Evolutionary conservation across 2,329 filamentous ascomycete genomes (phyloP).

Genomic region (Stachybotrys chartarum): DNA sequence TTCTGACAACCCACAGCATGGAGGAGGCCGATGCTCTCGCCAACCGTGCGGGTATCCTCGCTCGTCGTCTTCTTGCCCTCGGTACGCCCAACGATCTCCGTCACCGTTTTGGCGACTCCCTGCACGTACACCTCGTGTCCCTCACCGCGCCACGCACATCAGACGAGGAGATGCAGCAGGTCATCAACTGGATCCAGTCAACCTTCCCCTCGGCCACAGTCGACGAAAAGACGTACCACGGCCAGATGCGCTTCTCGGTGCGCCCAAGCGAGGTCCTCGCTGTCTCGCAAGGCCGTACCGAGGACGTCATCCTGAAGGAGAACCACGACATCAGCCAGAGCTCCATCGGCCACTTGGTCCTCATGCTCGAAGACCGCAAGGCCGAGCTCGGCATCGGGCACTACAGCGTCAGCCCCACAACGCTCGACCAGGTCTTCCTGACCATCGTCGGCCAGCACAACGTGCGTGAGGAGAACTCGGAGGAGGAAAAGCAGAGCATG

Average conservation of each 20-base stretch:
- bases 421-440: slow-evolving; percentile 85
- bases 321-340: slow-evolving; percentile 27
- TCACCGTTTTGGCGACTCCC: slow-evolving; percentile 66
- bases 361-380: slow-evolving; percentile 65
- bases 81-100: slow-evolving; percentile 69
- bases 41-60: slow-evolving; percentile 77
- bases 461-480: slow-evolving; percentile 64
- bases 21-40: slow-evolving; percentile 90
- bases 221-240: slow-evolving; percentile 72
- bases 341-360: slow-evolving; percentile 63
- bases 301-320: slow-evolving; percentile 10
- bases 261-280: slow-evolving; percentile 40
- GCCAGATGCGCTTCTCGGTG: slow-evolving; percentile 77
- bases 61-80: slow-evolving; percentile 75
- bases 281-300: slow-evolving; percentile 11
- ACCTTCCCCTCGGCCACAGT: slow-evolving; percentile 59
- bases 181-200: slow-evolving; percentile 58
- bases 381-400: slow-evolving; percentile 67
- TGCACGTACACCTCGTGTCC: slow-evolving; percentile 77
- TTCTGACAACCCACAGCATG: slow-evolving; percentile 92
- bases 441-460: slow-evolving; percentile 76
- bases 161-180: slow-evolving; percentile 56
- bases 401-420: slow-evolving; percentile 81
- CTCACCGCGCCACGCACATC: slow-evolving; percentile 66
- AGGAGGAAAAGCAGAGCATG: slow-evolving; percentile 18